Percentiles rank a stretch among this genome's conserved stretches.
phyloP scores from a whole-genome alignment of 116 monocot genomes.

The Phalaenopsis hybrid region DNA sequence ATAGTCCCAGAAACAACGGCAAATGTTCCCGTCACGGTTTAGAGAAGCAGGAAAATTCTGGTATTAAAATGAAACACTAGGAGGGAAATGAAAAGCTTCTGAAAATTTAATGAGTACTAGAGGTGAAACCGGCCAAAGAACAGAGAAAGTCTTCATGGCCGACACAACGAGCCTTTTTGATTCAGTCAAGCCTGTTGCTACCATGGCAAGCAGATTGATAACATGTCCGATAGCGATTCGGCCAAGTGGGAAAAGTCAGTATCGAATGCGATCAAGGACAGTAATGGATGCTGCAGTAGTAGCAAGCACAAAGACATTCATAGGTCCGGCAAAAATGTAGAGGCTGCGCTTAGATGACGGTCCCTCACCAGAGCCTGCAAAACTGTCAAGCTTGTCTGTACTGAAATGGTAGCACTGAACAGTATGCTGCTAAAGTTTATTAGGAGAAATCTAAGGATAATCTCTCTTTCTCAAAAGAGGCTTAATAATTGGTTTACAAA shows the following conservation, averaged over 20 bases:
- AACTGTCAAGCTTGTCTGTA: conserved; percentile 22
- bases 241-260: conserved; percentile 18
- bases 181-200: conserved; percentile 19
- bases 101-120: conserved; percentile 14
- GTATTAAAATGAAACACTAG: conserved; percentile 31
- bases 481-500: conserved; percentile 32
- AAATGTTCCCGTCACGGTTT: conserved; percentile 21
- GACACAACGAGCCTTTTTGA: conserved; percentile 1
- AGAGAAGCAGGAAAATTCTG: conserved; percentile 33
- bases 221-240: conserved; percentile 27
- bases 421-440: conserved; percentile 21
- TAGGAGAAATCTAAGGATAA: conserved; percentile 26
- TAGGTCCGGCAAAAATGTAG: conserved; percentile 26
- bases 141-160: conserved; percentile 14
- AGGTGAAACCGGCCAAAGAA: conserved; percentile 28
- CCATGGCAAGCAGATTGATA: conserved; percentile 17
- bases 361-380: conserved; percentile 43
- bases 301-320: conserved; percentile 11
- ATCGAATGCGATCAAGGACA: conserved; percentile 15
- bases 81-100: conserved; percentile 35
- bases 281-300: conserved; percentile 15
- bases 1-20: conserved; percentile 16
- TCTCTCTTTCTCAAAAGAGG: conserved; percentile 19
- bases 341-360: conserved; percentile 21
- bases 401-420: conserved; percentile 21